Evolutionary conservation across 441 rosid species (phyloP), one percentile per base, ranked within the genome.

Genomic region (Brassica balearica): DNA sequence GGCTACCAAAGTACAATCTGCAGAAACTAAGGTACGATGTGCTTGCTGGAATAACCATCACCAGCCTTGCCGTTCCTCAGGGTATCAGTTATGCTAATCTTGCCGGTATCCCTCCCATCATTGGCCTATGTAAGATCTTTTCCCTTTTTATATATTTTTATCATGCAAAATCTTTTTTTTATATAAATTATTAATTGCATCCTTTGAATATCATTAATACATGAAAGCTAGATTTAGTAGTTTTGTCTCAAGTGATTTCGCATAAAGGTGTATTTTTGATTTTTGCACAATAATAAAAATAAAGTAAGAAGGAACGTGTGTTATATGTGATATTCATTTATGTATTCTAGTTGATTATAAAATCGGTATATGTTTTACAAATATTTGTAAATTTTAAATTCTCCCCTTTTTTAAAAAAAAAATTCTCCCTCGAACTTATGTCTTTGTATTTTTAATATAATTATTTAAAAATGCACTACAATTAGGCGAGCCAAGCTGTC

Each of bases 71-170:
- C 20, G 89, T 95, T 62, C 98, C 98, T 73, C 96, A 93, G 72
- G 99, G 97, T 9, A 95, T 93, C 78, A 95, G 99, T 77, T 91
- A 95, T 63, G 97, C 98, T 12, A 93, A 87, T 81, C 97, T 93
- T 51, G 97, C 88, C 6, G 59, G 77, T 12, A 8, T 95, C 65
- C 96, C 97, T 73, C 97, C 97, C 0, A 89, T 95, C 72, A 82
- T 89, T 14, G 99, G 99, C 82, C 88, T 95, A 6, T 95, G 97
- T 95, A 80, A 83, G 92, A 12, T 15, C 51, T 12, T 6, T 51
- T 29, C 27, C 32, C 11, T 58, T 69, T 19, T 19, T 19, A 19
- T 58, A 3, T 12, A 63, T 20, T 6, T 68, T 15, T 58, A 58
- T 58, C 1, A 58, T 19, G 62, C 62, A 58, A 19, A 58, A 8